Conservation (phyloP, 176 grass and related monocot species). For the Bonia amplexicaulis region DNA sequence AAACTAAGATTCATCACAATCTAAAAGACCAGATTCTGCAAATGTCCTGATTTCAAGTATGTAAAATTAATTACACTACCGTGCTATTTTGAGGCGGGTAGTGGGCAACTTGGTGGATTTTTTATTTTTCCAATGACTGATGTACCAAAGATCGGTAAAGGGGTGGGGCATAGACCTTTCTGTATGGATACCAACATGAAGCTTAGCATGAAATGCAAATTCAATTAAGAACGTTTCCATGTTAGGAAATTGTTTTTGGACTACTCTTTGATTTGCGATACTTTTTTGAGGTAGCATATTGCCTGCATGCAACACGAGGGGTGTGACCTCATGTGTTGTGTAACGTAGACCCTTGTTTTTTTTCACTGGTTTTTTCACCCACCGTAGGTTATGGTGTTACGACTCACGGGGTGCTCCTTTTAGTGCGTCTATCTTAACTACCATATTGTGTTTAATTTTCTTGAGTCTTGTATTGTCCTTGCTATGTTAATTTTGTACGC, state of each 20-base stretch:
- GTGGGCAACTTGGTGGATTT: not conserved
- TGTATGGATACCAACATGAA: not conserved
- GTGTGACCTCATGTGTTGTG: not conserved
- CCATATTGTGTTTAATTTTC: not conserved
- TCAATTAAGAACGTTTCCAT: not conserved
- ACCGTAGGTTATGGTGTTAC: not conserved
- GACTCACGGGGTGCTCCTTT: not conserved
- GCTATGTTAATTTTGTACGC: not conserved
- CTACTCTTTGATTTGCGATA: not conserved
- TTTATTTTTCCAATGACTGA: not conserved
- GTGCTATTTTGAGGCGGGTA: not conserved
- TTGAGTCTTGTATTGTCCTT: not conserved
- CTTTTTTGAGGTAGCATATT: not conserved
- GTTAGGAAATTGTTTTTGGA: not conserved
- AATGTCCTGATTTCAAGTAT: not conserved
- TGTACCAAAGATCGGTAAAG: slow-evolving; percentile 17
- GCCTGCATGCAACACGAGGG: not conserved
- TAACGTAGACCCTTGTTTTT: not conserved
- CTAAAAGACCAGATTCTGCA: not conserved
- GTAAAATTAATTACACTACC: not conserved
- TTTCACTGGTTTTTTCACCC: not conserved
- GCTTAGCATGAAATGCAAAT: not conserved
- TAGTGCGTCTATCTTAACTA: not conserved
- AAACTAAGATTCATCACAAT: too few species aligned
- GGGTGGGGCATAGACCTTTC: not conserved